These are phyloP conservation scores for Theileria parva DNA, from an alignment of 169 alveolate genomes.

Conservation along the genomic window DNA sequence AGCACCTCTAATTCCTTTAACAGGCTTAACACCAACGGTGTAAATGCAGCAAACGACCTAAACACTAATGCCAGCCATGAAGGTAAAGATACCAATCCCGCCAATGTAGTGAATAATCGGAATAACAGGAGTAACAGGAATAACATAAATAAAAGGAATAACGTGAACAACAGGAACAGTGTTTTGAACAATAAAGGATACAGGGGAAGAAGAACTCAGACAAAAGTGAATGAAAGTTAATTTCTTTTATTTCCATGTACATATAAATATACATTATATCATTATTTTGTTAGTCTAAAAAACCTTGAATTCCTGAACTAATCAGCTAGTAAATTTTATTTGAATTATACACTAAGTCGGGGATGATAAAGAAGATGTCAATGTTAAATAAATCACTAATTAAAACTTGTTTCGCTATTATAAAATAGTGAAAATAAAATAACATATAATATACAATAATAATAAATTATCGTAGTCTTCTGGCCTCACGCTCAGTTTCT, in stretches of 20 bases:
- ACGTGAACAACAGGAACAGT: neutral
- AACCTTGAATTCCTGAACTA: no score
- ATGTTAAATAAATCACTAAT: no score
- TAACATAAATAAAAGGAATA: neutral
- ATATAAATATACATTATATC: no score
- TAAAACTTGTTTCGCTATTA: neutral
- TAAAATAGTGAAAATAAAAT: no score
- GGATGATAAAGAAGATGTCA: neutral
- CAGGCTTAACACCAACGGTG: neutral
- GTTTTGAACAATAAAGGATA: neutral
- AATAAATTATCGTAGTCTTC: conserved; percentile 88
- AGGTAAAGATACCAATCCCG: neutral
- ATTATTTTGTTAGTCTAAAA: no score
- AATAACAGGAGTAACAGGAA: neutral
- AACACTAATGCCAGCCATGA: neutral
- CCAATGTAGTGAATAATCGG: neutral
- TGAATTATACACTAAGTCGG: neutral
- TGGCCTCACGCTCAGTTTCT: conserved; percentile 98
- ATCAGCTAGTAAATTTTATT: neutral
- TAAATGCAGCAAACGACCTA: neutral
- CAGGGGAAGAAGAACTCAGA: neutral
- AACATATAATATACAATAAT: neutral
- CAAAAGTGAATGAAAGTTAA: neutral
- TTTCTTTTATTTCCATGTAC: neutral
- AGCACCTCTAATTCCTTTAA: neutral